A percentile compares a stretch with the other conserved stretches of the same genome.
These are phyloP conservation scores for Candida adriatica DNA, from an alignment of 805 yeast genomes.

Conservation along the genomic window DNA sequence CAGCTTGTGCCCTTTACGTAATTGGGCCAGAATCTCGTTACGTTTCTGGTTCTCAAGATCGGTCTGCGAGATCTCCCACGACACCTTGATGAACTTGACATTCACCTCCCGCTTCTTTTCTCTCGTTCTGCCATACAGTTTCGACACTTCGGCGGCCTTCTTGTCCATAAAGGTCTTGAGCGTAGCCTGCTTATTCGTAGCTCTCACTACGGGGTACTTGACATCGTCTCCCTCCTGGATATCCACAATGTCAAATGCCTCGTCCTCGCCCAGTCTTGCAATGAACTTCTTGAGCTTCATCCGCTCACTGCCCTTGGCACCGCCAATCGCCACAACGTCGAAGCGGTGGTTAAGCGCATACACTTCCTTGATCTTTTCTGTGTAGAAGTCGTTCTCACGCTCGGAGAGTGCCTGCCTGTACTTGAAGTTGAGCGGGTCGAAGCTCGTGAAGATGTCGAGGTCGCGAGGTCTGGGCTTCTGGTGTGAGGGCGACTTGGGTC, in stretches of 20 bases:
- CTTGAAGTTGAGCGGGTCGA: slow-evolving; percentile 16
- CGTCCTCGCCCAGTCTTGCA: slow-evolving; percentile 6
- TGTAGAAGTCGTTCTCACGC: slow-evolving; percentile 19
- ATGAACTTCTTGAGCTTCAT: slow-evolving; percentile 11
- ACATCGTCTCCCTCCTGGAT: slow-evolving; percentile 8
- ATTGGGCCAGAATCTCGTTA: slow-evolving; percentile 38
- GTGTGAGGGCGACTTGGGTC: slow-evolving; percentile 1
- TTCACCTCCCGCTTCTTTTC: slow-evolving; percentile 26
- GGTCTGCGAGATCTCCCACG: slow-evolving; percentile 50
- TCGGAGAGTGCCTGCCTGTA: slow-evolving; percentile 10
- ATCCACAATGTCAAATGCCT: slow-evolving; percentile 17
- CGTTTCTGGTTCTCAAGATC: slow-evolving; percentile 48
- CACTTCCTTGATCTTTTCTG: slow-evolving; percentile 14
- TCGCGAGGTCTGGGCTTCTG: slow-evolving; percentile 5
- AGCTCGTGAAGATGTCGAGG: slow-evolving; percentile 8
- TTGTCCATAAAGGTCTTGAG: slow-evolving; percentile 25
- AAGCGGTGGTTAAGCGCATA: slow-evolving; percentile 11
- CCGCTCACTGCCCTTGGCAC: slow-evolving; percentile 4
- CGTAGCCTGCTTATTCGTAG: slow-evolving; percentile 13
- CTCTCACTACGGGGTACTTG: slow-evolving; percentile 11
- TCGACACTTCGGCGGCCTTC: slow-evolving; percentile 15
- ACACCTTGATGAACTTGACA: slow-evolving; percentile 40
- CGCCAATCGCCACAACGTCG: slow-evolving; percentile 10
- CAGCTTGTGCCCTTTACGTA: slow-evolving; percentile 35
- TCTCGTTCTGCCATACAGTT: slow-evolving; percentile 21